These are phyloP conservation scores for Tolypocladium ovalisporum DNA, from an alignment of 2,329 filamentous ascomycete genomes.

Conservation along the genomic window DNA sequence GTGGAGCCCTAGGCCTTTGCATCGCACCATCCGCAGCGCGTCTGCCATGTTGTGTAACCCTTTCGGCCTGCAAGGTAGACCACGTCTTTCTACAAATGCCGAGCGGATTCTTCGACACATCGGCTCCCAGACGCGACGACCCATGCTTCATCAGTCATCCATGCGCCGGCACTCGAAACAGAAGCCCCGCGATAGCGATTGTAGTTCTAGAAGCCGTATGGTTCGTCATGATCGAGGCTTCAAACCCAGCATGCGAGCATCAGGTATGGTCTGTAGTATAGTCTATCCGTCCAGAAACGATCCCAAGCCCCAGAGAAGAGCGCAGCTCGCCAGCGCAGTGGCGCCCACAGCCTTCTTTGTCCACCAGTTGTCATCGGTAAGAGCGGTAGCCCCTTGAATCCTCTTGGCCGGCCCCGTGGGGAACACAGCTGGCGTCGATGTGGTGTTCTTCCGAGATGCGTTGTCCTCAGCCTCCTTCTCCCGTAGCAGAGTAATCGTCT, in stretches of 20 bases:
- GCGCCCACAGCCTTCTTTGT: slow-evolving; percentile 53
- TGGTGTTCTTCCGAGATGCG: slow-evolving; percentile 14
- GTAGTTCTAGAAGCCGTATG: not conserved
- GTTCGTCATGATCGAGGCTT: not conserved
- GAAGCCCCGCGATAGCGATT: too few relatives aligned
- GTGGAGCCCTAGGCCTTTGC: not conserved
- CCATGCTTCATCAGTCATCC: not conserved
- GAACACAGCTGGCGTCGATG: slow-evolving; percentile 15
- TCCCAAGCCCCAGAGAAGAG: slow-evolving; percentile 45
- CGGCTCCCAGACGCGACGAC: not conserved
- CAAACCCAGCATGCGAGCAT: too few relatives aligned
- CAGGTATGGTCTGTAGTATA: not conserved
- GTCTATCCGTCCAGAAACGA: slow-evolving; percentile 33
- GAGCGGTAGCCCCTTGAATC: slow-evolving; percentile 37
- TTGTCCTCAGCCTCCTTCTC: slow-evolving; percentile 35
- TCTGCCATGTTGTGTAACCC: not conserved
- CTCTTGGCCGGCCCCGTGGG: slow-evolving; percentile 18
- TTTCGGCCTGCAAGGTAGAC: not conserved
- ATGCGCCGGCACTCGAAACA: not conserved
- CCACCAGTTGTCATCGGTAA: slow-evolving; percentile 58
- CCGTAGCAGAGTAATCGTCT: slow-evolving; percentile 46
- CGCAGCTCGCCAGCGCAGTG: slow-evolving; percentile 50
- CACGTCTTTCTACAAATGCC: not conserved
- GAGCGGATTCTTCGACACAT: not conserved
- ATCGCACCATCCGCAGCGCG: not conserved